These are phyloP conservation scores for Trebouxia sp. DNA, from an alignment of 139 green algal genomes.

Conservation along the genomic window DNA sequence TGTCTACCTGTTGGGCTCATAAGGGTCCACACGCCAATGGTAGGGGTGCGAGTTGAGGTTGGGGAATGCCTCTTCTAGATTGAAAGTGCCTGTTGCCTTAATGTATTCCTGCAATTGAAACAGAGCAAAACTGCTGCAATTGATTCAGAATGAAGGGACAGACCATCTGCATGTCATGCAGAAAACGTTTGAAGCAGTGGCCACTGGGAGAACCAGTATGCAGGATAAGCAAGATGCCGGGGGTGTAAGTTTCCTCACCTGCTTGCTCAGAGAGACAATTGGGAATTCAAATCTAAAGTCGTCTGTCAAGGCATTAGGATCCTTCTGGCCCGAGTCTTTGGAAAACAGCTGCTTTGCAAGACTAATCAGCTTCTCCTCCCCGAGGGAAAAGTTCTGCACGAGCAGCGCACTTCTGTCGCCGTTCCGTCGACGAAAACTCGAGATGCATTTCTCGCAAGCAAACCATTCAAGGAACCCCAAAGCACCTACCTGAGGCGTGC, in stretches of 20 bases:
- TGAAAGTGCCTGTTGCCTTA: slow-evolving; percentile 56
- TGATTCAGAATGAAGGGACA: too few relatives aligned
- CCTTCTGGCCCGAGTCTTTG: slow-evolving; percentile 35
- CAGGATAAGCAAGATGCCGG: too few relatives aligned
- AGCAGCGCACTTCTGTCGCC: too few relatives aligned
- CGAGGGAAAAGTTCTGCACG: slow-evolving; percentile 45
- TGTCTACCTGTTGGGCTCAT: slow-evolving; percentile 58
- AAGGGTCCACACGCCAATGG: slow-evolving; percentile 59
- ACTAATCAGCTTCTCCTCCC: slow-evolving; percentile 44
- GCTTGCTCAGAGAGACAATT: slow-evolving; percentile 43
- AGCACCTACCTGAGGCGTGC: slow-evolving; percentile 9
- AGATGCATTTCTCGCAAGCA: too few relatives aligned
- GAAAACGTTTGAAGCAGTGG: too few relatives aligned
- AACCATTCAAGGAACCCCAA: background rate
- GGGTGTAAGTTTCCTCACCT: slow-evolving; percentile 30
- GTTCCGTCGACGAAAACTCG: too few relatives aligned
- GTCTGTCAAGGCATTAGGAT: slow-evolving; percentile 40
- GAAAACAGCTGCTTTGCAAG: slow-evolving; percentile 46
- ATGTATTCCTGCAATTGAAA: slow-evolving; percentile 43
- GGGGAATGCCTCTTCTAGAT: slow-evolving; percentile 55
- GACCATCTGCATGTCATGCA: too few relatives aligned
- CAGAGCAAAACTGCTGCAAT: too few relatives aligned
- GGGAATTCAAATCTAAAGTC: slow-evolving; percentile 65
- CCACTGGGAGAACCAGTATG: too few relatives aligned
- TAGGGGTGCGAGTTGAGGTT: slow-evolving; percentile 57